Evolutionary conservation across 768 basidiomycete genomes (phyloP).

Genomic region (Suillus subalutaceus): DNA sequence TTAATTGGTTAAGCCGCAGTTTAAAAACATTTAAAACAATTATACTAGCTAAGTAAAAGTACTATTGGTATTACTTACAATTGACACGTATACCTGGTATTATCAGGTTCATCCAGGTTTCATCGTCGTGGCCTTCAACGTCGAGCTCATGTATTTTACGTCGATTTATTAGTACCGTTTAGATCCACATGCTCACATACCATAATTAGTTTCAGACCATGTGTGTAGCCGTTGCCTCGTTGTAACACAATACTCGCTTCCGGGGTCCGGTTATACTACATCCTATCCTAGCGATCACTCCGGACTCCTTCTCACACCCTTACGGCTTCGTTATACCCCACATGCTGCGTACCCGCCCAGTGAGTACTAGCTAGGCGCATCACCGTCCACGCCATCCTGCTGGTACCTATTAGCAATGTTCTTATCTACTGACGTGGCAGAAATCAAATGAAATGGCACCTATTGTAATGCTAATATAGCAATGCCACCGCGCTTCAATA

Average conservation of each 20-base stretch:
- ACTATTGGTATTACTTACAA: no score
- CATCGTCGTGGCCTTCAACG: neutral
- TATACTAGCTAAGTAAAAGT: no score
- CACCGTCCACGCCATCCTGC: no score
- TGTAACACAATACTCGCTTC: neutral
- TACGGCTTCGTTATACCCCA: no score
- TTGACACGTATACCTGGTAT: no score
- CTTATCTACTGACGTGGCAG: neutral
- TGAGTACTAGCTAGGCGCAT: no score
- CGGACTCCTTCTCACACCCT: no score
- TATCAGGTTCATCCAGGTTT: neutral
- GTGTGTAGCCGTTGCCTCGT: neutral
- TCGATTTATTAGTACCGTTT: neutral
- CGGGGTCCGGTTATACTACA: neutral
- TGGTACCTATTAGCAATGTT: no score
- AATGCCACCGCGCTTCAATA: neutral
- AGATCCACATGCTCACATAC: neutral
- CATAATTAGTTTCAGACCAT: neutral
- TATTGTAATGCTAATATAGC: no score
- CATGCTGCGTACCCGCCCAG: neutral
- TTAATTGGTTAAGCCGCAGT: neutral
- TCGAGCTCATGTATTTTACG: neutral
- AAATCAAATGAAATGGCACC: neutral
- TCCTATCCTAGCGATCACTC: no score
- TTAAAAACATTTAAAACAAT: neutral